phyloP scores from a whole-genome alignment of 2,329 filamentous ascomycete species.

The Talaromyces rugulosus region DNA sequence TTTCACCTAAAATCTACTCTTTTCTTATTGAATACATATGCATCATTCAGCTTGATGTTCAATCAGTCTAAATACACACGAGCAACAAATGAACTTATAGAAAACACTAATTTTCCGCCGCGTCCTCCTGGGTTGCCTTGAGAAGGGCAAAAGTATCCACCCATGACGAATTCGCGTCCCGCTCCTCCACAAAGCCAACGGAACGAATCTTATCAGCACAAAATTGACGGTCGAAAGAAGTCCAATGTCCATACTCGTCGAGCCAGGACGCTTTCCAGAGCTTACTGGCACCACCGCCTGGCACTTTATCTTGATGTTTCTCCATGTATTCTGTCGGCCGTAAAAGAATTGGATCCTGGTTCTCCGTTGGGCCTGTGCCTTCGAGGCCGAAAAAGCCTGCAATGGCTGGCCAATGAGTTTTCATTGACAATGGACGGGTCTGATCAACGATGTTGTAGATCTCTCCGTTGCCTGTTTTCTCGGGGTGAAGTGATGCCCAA shows the following conservation, averaged over 20 bases:
- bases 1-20: not conserved
- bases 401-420: conserved; percentile 24
- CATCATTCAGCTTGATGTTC: no score
- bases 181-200: not conserved
- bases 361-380: conserved; percentile 17
- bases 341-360: not conserved
- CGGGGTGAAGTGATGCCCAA: conserved; percentile 23
- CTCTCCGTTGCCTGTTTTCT: conserved; percentile 15
- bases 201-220: not conserved
- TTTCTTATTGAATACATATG: no score
- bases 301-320: not conserved
- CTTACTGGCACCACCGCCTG: not conserved
- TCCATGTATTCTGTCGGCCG: not conserved
- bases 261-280: not conserved
- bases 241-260: not conserved
- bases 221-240: not conserved
- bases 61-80: not conserved
- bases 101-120: not conserved
- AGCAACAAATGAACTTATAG: not conserved
- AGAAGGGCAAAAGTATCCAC: conserved; percentile 3
- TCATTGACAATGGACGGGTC: conserved; percentile 19
- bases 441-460: conserved; percentile 28
- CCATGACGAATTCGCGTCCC: not conserved
- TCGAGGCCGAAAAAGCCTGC: conserved; percentile 27
- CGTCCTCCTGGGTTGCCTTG: not conserved